These are phyloP conservation scores for Diospyros lotus DNA, from an alignment of 148 eudicot species.

Conservation along the genomic window DNA sequence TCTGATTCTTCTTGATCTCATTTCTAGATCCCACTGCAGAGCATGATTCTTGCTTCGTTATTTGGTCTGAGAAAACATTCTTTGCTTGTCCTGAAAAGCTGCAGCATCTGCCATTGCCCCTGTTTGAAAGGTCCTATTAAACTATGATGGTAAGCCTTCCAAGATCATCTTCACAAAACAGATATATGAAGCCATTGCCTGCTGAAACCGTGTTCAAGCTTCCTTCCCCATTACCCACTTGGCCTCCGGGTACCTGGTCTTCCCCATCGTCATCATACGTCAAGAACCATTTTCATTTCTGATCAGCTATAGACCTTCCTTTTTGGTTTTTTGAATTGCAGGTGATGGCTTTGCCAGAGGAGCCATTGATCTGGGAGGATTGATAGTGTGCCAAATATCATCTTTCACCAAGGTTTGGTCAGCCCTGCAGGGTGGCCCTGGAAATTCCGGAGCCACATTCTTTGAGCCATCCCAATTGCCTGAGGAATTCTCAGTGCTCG, in stretches of 20 bases:
- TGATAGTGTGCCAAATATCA: slow-evolving; percentile 22
- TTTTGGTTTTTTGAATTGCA: slow-evolving; percentile 1
- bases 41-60: no score
- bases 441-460: slow-evolving; percentile 31
- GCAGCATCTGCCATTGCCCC: no score
- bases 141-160: no score
- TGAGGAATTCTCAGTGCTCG: slow-evolving; percentile 30
- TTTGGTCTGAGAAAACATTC: no score
- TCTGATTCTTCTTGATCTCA: no score
- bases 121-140: no score
- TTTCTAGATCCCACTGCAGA: no score
- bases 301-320: no score
- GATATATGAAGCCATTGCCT: slow-evolving; percentile 13
- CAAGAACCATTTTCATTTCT: no score
- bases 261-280: no score
- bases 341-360: slow-evolving; percentile 37
- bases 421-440: slow-evolving; percentile 31
- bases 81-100: no score
- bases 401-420: slow-evolving; percentile 30
- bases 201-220: slow-evolving; percentile 31
- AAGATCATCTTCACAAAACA: no score
- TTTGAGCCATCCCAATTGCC: slow-evolving; percentile 31
- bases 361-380: slow-evolving; percentile 35
- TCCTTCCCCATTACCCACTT: slow-evolving; percentile 28
- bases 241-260: slow-evolving; percentile 26